A percentile compares a stretch with the other conserved stretches of the same genome.
phyloP scores from a whole-genome alignment of 106 monocot species.

The Platanthera guangdongensis region DNA sequence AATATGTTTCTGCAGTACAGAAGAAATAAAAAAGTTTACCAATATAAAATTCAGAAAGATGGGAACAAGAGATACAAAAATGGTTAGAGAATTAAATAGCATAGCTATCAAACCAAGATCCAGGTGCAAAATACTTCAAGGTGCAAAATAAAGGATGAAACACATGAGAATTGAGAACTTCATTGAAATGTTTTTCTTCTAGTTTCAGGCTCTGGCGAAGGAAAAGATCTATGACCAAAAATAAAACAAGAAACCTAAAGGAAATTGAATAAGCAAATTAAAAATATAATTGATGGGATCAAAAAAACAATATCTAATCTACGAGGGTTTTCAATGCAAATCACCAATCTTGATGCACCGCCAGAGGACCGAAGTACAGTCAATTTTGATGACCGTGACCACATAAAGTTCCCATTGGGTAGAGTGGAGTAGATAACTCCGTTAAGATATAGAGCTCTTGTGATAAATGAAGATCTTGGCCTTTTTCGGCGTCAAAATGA shows the following conservation, averaged over 20 bases:
- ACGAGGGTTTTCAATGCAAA: not conserved
- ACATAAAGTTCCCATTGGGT: too few species aligned
- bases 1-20: conserved; percentile 73
- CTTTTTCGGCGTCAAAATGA: too few species aligned
- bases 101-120: not conserved
- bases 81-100: not conserved
- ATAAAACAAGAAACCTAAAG: not conserved
- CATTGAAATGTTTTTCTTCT: not conserved
- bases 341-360: not conserved
- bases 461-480: too few species aligned
- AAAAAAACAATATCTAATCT: not conserved
- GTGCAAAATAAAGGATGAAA: not conserved
- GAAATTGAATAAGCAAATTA: too few species aligned
- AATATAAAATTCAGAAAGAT: not conserved
- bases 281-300: too few species aligned
- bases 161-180: not conserved
- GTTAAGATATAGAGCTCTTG: too few species aligned
- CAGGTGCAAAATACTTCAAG: not conserved
- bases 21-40: not conserved
- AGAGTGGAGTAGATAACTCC: too few species aligned
- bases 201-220: too few species aligned
- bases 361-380: not conserved
- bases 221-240: not conserved
- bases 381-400: not conserved
- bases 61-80: not conserved